Conservation (phyloP, 1,139 yeast genomes). For the Yamadazyma aaseri region DNA sequence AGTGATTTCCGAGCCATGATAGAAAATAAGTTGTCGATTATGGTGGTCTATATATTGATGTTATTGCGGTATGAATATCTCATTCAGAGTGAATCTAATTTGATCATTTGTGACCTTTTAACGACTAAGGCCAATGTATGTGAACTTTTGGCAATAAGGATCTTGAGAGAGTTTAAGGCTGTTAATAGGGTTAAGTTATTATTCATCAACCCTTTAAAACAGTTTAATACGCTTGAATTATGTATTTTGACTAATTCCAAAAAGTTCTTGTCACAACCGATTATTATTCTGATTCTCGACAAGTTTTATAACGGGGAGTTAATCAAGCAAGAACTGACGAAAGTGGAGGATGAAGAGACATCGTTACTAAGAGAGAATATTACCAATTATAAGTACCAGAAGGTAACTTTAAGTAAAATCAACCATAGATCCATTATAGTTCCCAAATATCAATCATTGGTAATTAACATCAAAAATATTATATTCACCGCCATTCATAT, state of each 20-base stretch:
- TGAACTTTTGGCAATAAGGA: slow-evolving; percentile 53
- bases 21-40: slow-evolving; percentile 21
- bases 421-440: slow-evolving; percentile 33
- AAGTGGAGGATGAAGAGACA: slow-evolving; percentile 25
- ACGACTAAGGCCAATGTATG: slow-evolving; percentile 54
- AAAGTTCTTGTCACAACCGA: slow-evolving; percentile 55
- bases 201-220: slow-evolving; percentile 43
- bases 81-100: slow-evolving; percentile 49
- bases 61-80: slow-evolving; percentile 42
- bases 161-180: slow-evolving; percentile 50
- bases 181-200: slow-evolving; percentile 43
- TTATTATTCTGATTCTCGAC: slow-evolving; percentile 48
- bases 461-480: slow-evolving; percentile 37
- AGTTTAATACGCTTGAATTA: slow-evolving; percentile 52
- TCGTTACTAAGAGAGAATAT: slow-evolving; percentile 23
- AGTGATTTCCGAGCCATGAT: slow-evolving; percentile 10
- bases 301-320: slow-evolving; percentile 56
- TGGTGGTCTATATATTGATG: slow-evolving; percentile 34
- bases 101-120: slow-evolving; percentile 49
- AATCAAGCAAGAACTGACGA: slow-evolving; percentile 23
- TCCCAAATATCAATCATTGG: slow-evolving; percentile 45
- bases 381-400: slow-evolving; percentile 35
- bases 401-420: slow-evolving; percentile 31
- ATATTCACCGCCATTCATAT: slow-evolving; percentile 35
- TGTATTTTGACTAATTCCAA: slow-evolving; percentile 56